These are phyloP conservation scores for Kluyveromyces siamensis DNA, from an alignment of 805 yeast genomes.

Conservation along the genomic window DNA sequence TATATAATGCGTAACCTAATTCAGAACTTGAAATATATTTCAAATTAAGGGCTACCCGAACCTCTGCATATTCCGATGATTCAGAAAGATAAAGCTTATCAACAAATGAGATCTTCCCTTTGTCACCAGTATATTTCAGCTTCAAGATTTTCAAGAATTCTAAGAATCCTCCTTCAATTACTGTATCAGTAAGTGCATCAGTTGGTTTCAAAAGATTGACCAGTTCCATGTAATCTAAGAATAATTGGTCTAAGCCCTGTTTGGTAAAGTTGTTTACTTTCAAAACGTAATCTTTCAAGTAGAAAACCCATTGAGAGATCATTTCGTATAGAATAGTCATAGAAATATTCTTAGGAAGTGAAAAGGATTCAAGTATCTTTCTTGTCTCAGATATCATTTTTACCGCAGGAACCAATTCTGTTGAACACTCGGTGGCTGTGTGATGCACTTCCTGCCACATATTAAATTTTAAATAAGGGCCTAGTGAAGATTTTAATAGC, in stretches of 20 bases:
- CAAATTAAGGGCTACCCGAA: not conserved
- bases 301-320: constrained; percentile 23
- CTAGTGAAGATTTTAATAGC: constrained; percentile 21
- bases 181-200: constrained; percentile 10
- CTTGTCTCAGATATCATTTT: not conserved
- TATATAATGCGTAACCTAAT: constrained; percentile 30
- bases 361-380: not conserved
- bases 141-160: constrained; percentile 24
- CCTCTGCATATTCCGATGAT: not conserved
- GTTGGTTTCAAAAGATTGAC: constrained; percentile 20
- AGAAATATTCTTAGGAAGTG: constrained; percentile 8
- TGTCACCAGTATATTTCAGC: constrained; percentile 19
- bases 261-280: constrained; percentile 30
- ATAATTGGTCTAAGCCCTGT: constrained; percentile 27
- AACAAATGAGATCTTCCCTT: constrained; percentile 8
- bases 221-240: constrained; percentile 24
- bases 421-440: constrained; percentile 8
- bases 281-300: constrained; percentile 28
- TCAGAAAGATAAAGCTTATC: constrained; percentile 16
- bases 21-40: constrained; percentile 24
- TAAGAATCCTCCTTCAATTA: constrained; percentile 14
- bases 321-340: constrained; percentile 20
- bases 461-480: constrained; percentile 26
- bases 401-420: constrained; percentile 7
- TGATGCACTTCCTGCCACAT: constrained; percentile 22